Percentiles rank a stretch among this genome's conserved stretches.
Conservation (phyloP, 768 basidiomycete genomes). For the Agrocybe pediades region DNA sequence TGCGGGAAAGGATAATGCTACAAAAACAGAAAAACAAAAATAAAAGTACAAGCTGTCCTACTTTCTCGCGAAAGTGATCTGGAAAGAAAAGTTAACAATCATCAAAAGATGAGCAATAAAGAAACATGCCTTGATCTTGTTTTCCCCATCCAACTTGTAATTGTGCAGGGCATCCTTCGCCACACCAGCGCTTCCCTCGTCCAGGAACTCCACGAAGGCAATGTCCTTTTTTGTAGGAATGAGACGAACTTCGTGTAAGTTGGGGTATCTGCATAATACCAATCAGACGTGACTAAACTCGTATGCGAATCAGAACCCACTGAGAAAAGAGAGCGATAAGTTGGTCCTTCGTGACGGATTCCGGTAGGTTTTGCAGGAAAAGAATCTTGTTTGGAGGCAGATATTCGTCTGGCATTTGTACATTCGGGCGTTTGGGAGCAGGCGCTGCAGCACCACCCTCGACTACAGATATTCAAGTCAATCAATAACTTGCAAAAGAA, state of each 20-base stretch:
- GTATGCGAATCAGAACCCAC: constrained; percentile 48
- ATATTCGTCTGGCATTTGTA: constrained; percentile 99
- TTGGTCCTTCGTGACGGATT: constrained; percentile 89
- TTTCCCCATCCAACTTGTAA: constrained; percentile 95
- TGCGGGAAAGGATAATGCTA: constrained; percentile 13
- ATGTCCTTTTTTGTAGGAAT: constrained; percentile 98
- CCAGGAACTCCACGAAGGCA: constrained; percentile 96
- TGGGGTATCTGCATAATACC: constrained; percentile 71
- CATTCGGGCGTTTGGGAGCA: constrained; percentile 74
- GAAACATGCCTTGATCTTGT: constrained; percentile 88
- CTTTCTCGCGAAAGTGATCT: constrained; percentile 80
- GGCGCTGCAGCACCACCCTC: constrained; percentile 69
- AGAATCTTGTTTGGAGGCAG: constrained; percentile 99
- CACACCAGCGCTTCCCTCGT: constrained; percentile 87
- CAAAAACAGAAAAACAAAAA: constrained; percentile 11
- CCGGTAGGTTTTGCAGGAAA: constrained; percentile 96
- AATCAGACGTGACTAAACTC: neutral
- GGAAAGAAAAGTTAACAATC: constrained; percentile 1
- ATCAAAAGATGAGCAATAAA: neutral
- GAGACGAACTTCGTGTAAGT: constrained; percentile 95
- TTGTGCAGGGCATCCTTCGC: constrained; percentile 98
- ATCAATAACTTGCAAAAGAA: constrained; percentile 7
- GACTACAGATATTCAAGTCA: constrained; percentile 41
- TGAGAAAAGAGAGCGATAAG: constrained; percentile 90
- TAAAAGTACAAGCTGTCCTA: constrained; percentile 29